Evolutionary conservation across 2,329 filamentous ascomycete genomes (phyloP), one percentile per base, ranked within the genome.

Genomic region (Cladophialophora carrionii): DNA sequence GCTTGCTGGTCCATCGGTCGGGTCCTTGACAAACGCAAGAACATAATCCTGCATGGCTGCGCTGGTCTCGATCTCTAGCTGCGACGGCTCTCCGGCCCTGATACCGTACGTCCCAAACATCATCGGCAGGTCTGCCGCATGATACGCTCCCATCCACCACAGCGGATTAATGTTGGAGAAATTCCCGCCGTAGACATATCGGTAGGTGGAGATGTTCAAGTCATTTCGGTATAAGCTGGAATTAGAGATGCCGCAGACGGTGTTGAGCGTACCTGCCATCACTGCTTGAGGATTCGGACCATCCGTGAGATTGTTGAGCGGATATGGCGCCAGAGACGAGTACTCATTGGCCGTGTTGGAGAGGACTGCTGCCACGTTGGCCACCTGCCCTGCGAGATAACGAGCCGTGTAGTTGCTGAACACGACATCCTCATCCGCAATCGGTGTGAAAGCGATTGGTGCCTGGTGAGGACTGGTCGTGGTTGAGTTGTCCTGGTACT

Each of bases 151-250:
- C 52, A 81, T 72, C 78, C 78, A 82, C 1, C 72, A 64, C 29
- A 72, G 71, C 0, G 76, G 76, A 14, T 75, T 74, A 57, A 80
- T 74, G 64, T 81, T 81, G 22, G 76, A 71, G 68, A 79, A 81
- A 60, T 78, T 77, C 56, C 78, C 79, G 2, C 74, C 73, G 66
- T 78, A 79, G 53, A 75, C 71, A 68, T 78, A 80, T 22, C 78
- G 77, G 67, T 76, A 80, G 1, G 78, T 78, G 1, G 73, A 71
- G 0, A 73, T 65, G 77, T 6, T 73, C 71, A 7, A 68, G 68
- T 5, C 66, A 46, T 26, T 56, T 14, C 57, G 48, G 14, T 55
- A 49, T 7, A 53, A 62, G 56, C 20, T 48, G n/a, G 59, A 48
- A 24, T 61, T 61, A 2, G 41, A 58, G 17, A 58, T 58, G 24